Evolutionary conservation across 768 basidiomycete genomes (phyloP).

Genomic region (Serendipita sp.): DNA sequence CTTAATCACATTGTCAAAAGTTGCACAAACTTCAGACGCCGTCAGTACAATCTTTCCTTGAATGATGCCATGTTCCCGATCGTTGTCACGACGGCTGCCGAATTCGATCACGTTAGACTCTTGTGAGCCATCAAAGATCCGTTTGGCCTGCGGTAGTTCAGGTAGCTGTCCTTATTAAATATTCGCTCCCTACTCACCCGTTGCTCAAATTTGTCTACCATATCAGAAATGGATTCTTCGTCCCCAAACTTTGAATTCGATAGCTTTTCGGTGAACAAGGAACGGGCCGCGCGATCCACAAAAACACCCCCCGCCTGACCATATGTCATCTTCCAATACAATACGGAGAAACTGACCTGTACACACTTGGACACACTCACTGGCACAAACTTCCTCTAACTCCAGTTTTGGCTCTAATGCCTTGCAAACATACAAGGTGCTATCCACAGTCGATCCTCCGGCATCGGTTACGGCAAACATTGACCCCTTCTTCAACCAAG

Average conservation of each 20-base stretch:
- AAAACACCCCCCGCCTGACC: background rate
- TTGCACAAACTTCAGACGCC: background rate
- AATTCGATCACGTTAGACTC: constrained; percentile 4
- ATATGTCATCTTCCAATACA: background rate
- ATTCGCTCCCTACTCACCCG: no score
- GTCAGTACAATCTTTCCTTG: background rate
- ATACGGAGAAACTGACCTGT: no score
- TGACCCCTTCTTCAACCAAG: background rate
- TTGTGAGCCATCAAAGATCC: constrained; percentile 1
- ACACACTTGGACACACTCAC: background rate
- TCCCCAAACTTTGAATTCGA: constrained; percentile 24
- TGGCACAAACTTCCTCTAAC: background rate
- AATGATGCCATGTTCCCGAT: constrained; percentile 1
- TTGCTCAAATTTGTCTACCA: constrained; percentile 13
- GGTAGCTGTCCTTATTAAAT: no score
- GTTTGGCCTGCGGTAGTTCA: background rate
- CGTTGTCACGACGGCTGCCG: constrained; percentile 6
- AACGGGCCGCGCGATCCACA: background rate
- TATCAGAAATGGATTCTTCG: constrained; percentile 26
- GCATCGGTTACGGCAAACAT: background rate
- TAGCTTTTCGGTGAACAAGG: constrained; percentile 22
- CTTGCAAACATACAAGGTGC: background rate
- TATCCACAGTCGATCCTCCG: background rate
- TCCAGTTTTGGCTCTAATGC: background rate
- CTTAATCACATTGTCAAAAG: background rate